A percentile compares a stretch with the other conserved stretches of the same genome.
Conservation (phyloP, 495 filamentous ascomycete genomes). For the Gamarada debralockiae region DNA sequence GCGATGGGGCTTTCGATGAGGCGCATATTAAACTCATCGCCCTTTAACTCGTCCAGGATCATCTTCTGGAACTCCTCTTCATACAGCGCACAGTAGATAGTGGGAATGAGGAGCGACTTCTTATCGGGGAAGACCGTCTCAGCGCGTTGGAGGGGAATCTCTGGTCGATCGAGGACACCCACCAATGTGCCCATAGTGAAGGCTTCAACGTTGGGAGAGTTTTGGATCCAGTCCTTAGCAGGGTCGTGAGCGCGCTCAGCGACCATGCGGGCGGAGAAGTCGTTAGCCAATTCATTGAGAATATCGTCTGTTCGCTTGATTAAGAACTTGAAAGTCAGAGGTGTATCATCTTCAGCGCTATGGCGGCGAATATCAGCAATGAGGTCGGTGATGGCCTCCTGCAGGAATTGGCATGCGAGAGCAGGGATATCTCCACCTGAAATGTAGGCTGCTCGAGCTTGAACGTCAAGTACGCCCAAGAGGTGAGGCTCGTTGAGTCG, state of each 20-base stretch:
- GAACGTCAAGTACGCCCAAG: background rate
- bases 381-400: background rate
- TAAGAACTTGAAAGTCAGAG: background rate
- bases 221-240: background rate
- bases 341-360: background rate
- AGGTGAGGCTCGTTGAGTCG: too few relatives aligned
- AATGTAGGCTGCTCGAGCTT: background rate
- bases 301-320: background rate
- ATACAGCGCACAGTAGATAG: background rate
- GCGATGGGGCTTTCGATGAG: background rate
- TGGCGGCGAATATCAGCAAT: background rate
- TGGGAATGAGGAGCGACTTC: background rate
- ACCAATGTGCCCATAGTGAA: background rate
- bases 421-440: background rate
- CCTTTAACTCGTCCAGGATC: background rate
- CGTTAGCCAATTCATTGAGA: background rate
- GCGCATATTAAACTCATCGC: background rate
- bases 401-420: background rate
- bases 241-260: background rate
- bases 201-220: background rate
- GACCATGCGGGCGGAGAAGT: background rate
- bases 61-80: background rate
- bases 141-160: background rate
- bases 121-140: background rate
- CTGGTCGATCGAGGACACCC: background rate